Percentiles rank a stretch among this genome's conserved stretches.
These are phyloP conservation scores for Citropsis articulata DNA, from an alignment of 345 rosid genomes.

Conservation along the genomic window DNA sequence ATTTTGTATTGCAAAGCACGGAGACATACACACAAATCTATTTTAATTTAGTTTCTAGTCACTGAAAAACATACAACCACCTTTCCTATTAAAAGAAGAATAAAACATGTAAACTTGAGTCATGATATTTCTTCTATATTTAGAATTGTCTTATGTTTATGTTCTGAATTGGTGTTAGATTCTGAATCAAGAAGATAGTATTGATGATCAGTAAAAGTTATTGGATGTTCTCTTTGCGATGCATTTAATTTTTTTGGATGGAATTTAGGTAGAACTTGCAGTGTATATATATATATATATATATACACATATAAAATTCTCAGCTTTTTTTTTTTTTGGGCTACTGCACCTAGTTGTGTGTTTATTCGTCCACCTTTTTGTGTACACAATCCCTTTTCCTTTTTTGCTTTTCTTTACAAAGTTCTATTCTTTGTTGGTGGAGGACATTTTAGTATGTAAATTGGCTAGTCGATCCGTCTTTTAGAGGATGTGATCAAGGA, in stretches of 20 bases:
- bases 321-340: too few relatives aligned
- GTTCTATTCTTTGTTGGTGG: too few relatives aligned
- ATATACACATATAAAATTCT: too few relatives aligned
- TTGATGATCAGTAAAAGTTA: background rate
- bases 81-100: background rate
- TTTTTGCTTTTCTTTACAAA: too few relatives aligned
- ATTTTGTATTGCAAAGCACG: too few relatives aligned
- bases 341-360: background rate
- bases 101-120: background rate
- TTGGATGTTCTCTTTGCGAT: background rate
- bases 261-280: background rate
- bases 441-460: background rate
- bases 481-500: background rate
- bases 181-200: background rate
- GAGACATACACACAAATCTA: background rate
- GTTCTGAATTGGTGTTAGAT: background rate
- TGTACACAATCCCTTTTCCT: background rate
- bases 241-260: background rate
- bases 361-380: background rate
- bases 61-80: background rate
- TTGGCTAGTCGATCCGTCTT: background rate
- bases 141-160: background rate
- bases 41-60: background rate
- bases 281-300: background rate
- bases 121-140: background rate